Evolutionary conservation across 192 early-diverging fungal species (phyloP), one percentile per base, ranked within the genome.

Genomic region (Coemansia nantahalensis): DNA sequence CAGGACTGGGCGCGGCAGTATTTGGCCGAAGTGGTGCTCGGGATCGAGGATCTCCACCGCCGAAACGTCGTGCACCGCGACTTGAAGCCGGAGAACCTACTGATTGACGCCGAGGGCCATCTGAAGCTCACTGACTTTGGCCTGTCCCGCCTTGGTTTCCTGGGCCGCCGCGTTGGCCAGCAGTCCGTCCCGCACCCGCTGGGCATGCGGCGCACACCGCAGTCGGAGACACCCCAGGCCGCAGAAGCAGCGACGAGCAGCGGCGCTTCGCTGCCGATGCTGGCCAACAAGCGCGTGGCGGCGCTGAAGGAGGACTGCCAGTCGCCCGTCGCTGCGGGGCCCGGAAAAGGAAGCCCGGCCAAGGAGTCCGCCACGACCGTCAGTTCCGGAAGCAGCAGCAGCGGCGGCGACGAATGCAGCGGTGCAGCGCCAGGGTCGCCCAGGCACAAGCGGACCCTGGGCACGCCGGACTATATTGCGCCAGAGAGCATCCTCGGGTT

Each of bases 81-180:
- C 38, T 64, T 88, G 28, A 87, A 88, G 59, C 84, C 85, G 1
- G 85, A 86, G 39, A 89, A 97, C 56, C 87, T 97, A 53, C 63
- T 97, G n/a, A 83, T 97, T 36, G 91, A 87, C 51, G 69, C 81
- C 5, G 86, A 92, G 48, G 92, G 92, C 0, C 92, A 95, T 59
- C 77, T 94, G 62, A 95, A 95, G 57, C 59, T 95, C 24, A 91
- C 90, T 10, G 94, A 96, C 57, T 96, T 96, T 90, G 94, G 94
- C 4, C 78, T 96, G 18, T 68, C 64, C 9, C 67, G 59, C 38
- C 59, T 75, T 2, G 71, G 71, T 1, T 75, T 68, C 51, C 54
- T 73, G 18, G 70, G 63, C n/a, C 62, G 70, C 2, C 57, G 70
- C 10, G 70, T 73, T 8, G 63, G 65, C 23, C 70, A 73, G 50